Base-by-base conservation (phyloP, 2,329 filamentous ascomycete species). In the Diplodia sapinea region DNA sequence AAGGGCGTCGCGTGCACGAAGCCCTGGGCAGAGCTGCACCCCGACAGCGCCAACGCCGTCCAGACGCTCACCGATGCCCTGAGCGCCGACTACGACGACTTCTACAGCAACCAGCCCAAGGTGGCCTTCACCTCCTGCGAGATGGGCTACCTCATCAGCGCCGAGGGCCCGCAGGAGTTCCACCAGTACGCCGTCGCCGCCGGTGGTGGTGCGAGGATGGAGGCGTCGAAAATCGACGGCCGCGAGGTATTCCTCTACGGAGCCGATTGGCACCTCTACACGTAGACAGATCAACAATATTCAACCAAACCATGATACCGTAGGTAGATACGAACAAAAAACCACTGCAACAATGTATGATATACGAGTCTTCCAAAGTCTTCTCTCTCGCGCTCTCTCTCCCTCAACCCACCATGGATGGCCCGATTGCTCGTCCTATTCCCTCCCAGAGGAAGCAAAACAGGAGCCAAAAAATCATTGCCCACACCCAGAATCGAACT, bases 1-100 rank as follows among this genome's bases (percentile, higher is more conserved):
- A 84, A 85, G 72, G 84, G 81, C 9, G 71, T 78, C 11, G 79
- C 81, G 0, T 89, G 88, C 71, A 77, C 82, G 4, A 76, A 82
- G 29, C 88, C 88, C 0, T 89, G 88, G 88, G 77, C 78, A 15
- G 80, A 81, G 1, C 76, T 89, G 2, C 86, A 89, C 70, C 86
- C 87, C 0, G 76, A 75, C 1, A 85, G 84, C 0, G 73, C 81
- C 33, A 85, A 84, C 0, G 73, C 81, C 33, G 87, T 89, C 0
- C 73, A 74, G 33, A 86, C 74, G 29, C 75, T 90, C 2, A 73
- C 74, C 0, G 84, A 87, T 64, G 87, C 87, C 0, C 76, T 89
- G 66, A 65, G 77, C 4, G 20, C 72, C 0, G 72, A 72, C 0
- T 88, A 82, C 51, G 86, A 89, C 70, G 69, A 56, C 0, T 88